These are phyloP conservation scores for Pelargonium nanum DNA, from an alignment of 345 rosid genomes.

Conservation along the genomic window DNA sequence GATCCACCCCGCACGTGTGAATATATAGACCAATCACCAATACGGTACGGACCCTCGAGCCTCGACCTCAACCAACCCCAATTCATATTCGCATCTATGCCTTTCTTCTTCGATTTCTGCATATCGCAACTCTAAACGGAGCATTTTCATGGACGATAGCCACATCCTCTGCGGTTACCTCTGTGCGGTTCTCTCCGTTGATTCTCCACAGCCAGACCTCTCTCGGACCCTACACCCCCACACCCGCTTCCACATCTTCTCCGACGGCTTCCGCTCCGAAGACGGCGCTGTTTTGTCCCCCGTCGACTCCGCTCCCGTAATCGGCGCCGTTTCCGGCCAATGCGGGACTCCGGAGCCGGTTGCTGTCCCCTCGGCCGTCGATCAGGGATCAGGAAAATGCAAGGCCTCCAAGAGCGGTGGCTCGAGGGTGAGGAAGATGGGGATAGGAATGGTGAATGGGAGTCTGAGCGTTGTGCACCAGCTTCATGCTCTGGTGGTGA, in stretches of 20 bases:
- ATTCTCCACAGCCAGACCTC: conserved; percentile 12
- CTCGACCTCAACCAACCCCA: background rate
- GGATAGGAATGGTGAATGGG: conserved; percentile 67
- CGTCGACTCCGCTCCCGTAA: background rate
- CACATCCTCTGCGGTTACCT: conserved; percentile 77
- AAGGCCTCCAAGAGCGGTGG: conserved; percentile 4
- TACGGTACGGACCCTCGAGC: no score
- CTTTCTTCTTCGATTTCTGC: no score
- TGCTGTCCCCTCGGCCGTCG: background rate
- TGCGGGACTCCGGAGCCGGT: background rate
- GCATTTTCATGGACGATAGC: conserved; percentile 3
- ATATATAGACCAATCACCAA: no score
- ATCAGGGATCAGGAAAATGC: conserved; percentile 18
- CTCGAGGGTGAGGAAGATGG: conserved; percentile 36
- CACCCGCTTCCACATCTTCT: conserved; percentile 38
- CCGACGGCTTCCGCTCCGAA: conserved; percentile 39
- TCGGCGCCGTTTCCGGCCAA: background rate
- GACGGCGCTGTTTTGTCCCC: conserved; percentile 32
- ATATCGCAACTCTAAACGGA: no score
- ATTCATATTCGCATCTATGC: background rate
- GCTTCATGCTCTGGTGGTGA: conserved; percentile 44
- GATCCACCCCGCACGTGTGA: no score
- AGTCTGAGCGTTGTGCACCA: conserved; percentile 67
- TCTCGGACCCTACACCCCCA: conserved; percentile 13
- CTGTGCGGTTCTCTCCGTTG: conserved; percentile 36